These are phyloP conservation scores for Hymenoscyphus fraxineus DNA, from an alignment of 2,329 filamentous ascomycete genomes.

Conservation along the genomic window DNA sequence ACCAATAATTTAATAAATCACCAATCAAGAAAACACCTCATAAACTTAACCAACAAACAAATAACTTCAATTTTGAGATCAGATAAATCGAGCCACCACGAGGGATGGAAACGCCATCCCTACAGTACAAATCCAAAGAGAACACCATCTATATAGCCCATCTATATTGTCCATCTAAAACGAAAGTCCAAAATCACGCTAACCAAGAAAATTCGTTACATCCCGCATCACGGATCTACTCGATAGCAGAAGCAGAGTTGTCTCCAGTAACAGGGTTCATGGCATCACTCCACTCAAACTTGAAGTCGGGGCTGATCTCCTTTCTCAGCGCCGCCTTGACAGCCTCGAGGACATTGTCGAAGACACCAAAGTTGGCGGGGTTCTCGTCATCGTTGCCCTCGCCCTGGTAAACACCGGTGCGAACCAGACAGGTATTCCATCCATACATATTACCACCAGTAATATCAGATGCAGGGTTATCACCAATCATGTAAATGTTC, in stretches of 20 bases:
- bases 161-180: background rate
- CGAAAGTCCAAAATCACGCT: background rate
- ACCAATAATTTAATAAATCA: background rate
- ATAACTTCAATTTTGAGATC: background rate
- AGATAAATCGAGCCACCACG: background rate
- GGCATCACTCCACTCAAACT: slow-evolving; percentile 67
- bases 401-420: slow-evolving; percentile 75
- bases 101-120: slow-evolving; percentile 7
- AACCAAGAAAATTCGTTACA: slow-evolving; percentile 11
- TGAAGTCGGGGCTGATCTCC: slow-evolving; percentile 70
- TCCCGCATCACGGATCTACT: slow-evolving; percentile 38
- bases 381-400: slow-evolving; percentile 73
- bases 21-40: background rate
- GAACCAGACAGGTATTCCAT: slow-evolving; percentile 76
- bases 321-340: slow-evolving; percentile 64
- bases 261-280: slow-evolving; percentile 64
- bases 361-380: slow-evolving; percentile 73
- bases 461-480: slow-evolving; percentile 72
- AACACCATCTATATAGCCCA: background rate
- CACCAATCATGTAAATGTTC: slow-evolving; percentile 74
- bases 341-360: slow-evolving; percentile 68
- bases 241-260: slow-evolving; percentile 50
- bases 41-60: background rate
- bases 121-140: background rate
- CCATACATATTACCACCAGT: slow-evolving; percentile 76